Evolutionary conservation across 2,329 filamentous ascomycete genomes (phyloP).

Genomic region (Aureobasidium sp.): DNA sequence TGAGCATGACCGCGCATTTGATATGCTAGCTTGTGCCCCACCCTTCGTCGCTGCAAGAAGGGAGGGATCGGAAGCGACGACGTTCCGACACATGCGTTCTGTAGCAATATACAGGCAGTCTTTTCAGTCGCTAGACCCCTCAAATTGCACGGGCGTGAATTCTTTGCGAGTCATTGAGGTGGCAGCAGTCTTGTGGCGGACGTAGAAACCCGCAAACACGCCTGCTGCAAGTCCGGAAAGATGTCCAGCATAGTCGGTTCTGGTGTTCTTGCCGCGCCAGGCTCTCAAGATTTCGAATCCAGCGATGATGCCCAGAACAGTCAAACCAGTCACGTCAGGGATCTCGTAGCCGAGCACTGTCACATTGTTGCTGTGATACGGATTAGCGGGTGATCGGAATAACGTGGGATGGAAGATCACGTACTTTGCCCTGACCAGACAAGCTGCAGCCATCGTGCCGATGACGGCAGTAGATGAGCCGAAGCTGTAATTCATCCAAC

Average conservation of each 20-base stretch:
- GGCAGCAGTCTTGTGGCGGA: constrained; percentile 15
- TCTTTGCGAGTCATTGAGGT: constrained; percentile 14
- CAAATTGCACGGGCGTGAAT: neutral
- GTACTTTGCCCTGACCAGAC: constrained; percentile 31
- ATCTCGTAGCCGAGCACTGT: constrained; percentile 26
- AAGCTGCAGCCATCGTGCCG: constrained; percentile 54
- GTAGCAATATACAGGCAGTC: neutral
- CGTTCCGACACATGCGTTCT: neutral
- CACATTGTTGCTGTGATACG: constrained; percentile 22
- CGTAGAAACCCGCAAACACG: constrained; percentile 18
- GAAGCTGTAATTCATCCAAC: constrained; percentile 46
- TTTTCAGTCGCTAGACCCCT: neutral
- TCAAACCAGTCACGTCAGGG: constrained; percentile 28
- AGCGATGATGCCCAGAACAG: constrained; percentile 33
- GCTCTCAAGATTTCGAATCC: constrained; percentile 23
- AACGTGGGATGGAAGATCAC: neutral
- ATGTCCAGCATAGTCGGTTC: constrained; percentile 31
- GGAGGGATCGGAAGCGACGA: neutral
- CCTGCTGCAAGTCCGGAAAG: constrained; percentile 28
- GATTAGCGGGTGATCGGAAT: neutral
- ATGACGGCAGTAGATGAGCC: constrained; percentile 62
- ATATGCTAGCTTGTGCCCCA: neutral
- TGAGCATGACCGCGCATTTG: neutral
- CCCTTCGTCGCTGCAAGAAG: neutral
- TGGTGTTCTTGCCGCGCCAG: constrained; percentile 21